phyloP scores from a whole-genome alignment of 78 protist species.

The Cavenderia fasciculata region DNA sequence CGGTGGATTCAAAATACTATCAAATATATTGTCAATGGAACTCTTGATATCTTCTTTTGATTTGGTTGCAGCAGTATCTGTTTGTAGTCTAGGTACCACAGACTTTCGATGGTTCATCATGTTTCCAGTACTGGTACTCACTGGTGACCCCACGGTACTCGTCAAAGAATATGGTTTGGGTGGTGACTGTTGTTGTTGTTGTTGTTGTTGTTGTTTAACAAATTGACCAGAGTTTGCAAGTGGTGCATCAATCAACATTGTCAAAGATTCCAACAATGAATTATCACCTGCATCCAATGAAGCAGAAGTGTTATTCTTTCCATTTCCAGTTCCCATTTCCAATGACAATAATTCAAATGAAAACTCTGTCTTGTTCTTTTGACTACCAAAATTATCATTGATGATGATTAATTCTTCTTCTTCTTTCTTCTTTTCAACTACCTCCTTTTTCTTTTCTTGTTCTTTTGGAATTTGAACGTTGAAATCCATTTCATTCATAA shows the following conservation, averaged over 20 bases:
- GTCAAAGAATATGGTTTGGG: neutral
- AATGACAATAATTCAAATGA: no score
- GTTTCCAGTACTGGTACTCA: no score
- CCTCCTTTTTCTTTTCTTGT: neutral
- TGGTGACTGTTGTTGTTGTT: neutral
- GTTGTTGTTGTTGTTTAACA: neutral
- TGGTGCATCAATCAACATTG: constrained; percentile 1
- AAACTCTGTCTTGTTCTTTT: neutral
- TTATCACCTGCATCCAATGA: neutral
- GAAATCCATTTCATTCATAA: neutral
- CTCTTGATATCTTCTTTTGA: neutral
- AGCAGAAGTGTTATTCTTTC: neutral
- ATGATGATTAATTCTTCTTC: neutral
- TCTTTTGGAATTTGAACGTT: neutral
- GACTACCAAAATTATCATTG: neutral
- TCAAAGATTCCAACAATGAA: neutral
- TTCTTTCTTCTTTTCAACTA: neutral
- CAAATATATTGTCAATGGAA: constrained; percentile 20
- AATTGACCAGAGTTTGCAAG: neutral
- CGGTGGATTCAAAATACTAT: neutral
- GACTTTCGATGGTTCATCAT: neutral
- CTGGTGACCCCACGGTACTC: no score
- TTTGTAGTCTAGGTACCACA: neutral
- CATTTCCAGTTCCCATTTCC: no score
- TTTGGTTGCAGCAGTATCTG: neutral